These are phyloP conservation scores for Xylariomycetidae sp. DNA, from an alignment of 2,329 filamentous ascomycete species.

Conservation along the genomic window DNA sequence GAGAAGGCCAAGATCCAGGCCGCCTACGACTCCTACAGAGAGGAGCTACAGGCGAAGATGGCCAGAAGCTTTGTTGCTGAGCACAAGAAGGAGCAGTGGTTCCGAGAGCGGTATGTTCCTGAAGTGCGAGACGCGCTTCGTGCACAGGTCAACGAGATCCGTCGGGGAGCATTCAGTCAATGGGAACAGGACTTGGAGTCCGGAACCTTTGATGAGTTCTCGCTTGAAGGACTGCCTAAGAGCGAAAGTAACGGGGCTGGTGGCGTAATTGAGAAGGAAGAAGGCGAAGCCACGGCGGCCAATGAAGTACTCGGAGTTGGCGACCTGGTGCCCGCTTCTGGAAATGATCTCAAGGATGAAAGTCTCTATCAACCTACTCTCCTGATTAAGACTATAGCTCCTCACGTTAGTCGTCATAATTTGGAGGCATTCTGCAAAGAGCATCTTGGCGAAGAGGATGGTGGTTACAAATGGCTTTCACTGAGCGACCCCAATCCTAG, in stretches of 20 bases:
- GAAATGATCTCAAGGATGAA: conserved; percentile 85
- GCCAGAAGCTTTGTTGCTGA: conserved; percentile 84
- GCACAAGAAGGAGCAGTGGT: conserved; percentile 97
- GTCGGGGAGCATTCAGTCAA: conserved; percentile 72
- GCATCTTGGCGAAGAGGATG: conserved; percentile 83
- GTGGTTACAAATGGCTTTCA: conserved; percentile 93
- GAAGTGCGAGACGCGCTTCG: conserved; percentile 75
- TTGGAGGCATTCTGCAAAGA: conserved; percentile 93
- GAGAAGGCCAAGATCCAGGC: conserved; percentile 74
- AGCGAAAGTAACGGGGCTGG: conserved; percentile 84
- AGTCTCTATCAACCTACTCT: conserved; percentile 84
- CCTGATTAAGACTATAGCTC: conserved; percentile 96
- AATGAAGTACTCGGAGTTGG: conserved; percentile 92
- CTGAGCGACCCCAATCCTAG: conserved; percentile 94
- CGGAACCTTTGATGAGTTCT: conserved; percentile 90
- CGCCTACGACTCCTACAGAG: conserved; percentile 63
- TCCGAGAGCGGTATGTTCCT: conserved; percentile 87
- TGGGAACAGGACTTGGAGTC: conserved; percentile 86
- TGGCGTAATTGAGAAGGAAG: conserved; percentile 86
- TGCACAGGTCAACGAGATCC: conserved; percentile 71
- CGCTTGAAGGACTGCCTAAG: conserved; percentile 89
- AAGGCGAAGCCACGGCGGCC: conserved; percentile 85
- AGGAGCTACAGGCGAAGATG: conserved; percentile 70
- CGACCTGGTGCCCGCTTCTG: conserved; percentile 78
- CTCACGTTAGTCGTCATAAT: conserved; percentile 89